Evolutionary conservation across 371 early-diverging fungal genomes (phyloP).

Genomic region (Lichtheimia hyalospora): DNA sequence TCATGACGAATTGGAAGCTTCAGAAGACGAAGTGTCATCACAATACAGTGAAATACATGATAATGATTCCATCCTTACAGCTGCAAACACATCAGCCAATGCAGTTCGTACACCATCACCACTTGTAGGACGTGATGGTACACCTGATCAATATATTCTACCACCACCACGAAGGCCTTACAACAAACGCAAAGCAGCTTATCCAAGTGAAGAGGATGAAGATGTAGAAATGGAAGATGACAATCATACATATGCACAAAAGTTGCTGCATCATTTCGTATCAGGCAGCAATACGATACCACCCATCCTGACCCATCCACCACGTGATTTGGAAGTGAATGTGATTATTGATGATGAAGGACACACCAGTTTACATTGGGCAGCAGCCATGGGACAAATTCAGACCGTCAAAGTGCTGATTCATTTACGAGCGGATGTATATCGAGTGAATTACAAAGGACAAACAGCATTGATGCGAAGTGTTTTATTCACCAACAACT

Average conservation of each 20-base stretch:
- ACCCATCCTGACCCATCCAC: constrained; percentile 48
- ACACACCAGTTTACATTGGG: constrained; percentile 95
- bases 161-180: constrained; percentile 7
- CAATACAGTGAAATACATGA: constrained; percentile 18
- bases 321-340: constrained; percentile 75
- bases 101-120: constrained; percentile 12
- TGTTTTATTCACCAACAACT: constrained; percentile 87
- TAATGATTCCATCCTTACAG: constrained; percentile 5
- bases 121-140: not conserved
- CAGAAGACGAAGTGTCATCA: constrained; percentile 15
- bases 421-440: constrained; percentile 73
- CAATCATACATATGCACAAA: constrained; percentile 34
- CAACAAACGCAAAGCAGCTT: not conserved
- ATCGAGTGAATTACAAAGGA: constrained; percentile 76
- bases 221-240: constrained; percentile 19
- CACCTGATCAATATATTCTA: constrained; percentile 1
- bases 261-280: constrained; percentile 57
- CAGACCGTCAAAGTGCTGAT: constrained; percentile 75
- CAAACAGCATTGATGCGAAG: constrained; percentile 91
- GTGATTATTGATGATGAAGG: constrained; percentile 92
- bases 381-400: constrained; percentile 87
- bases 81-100: not conserved
- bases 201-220: constrained; percentile 5
- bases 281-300: constrained; percentile 58
- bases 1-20: constrained; percentile 21